Percentiles rank a stretch among this genome's conserved stretches.
Evolutionary conservation across 2,329 filamentous ascomycete genomes (phyloP).

Genomic region (Daldinia sp.): DNA sequence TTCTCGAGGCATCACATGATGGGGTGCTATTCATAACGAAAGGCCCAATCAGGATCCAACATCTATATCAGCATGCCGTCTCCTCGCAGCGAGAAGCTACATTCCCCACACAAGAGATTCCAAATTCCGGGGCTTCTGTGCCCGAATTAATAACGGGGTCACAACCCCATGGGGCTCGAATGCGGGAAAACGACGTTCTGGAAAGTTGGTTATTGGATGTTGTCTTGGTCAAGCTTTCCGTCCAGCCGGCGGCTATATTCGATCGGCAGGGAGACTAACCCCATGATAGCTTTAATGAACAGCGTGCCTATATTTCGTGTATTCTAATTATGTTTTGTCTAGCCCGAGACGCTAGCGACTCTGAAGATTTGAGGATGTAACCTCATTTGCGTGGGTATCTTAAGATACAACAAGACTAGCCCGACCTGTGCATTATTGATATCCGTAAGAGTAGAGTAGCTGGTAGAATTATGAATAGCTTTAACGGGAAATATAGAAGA

Average conservation of each 20-base stretch:
- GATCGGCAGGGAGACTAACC: conserved; percentile 1
- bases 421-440: not conserved
- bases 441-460: not conserved
- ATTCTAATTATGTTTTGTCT: not conserved
- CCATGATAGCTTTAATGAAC: not conserved
- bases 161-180: conserved; percentile 19
- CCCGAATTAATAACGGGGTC: conserved; percentile 10
- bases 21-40: conserved; percentile 23
- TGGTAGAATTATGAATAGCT: not conserved
- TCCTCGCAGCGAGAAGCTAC: not conserved
- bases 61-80: conserved; percentile 5
- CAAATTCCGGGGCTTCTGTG: conserved; percentile 15
- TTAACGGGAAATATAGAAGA: not conserved
- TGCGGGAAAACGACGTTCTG: conserved; percentile 3
- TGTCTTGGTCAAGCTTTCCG: conserved; percentile 14
- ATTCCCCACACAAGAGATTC: not conserved
- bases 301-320: not conserved
- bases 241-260: conserved; percentile 34
- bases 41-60: conserved; percentile 1
- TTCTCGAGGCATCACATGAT: conserved; percentile 11
- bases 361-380: not conserved
- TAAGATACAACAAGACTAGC: not conserved
- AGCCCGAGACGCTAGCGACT: not conserved
- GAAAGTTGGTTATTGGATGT: conserved; percentile 4
- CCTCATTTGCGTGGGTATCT: not conserved